Conservation (phyloP, 1,284 basidiomycete genomes). For the Ceratobasidium sp. region DNA sequence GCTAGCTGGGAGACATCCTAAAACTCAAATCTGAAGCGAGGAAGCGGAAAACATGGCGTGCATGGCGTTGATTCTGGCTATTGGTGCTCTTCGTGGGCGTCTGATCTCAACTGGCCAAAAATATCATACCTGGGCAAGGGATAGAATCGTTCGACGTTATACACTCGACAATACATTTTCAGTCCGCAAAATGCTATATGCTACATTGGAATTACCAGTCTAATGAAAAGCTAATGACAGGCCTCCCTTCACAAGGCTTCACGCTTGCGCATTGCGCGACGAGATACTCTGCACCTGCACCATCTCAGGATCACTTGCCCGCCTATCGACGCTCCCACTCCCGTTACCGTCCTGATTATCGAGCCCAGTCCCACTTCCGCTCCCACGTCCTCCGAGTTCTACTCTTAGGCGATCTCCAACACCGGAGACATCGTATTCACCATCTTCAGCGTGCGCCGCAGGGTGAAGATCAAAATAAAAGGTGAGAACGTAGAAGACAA, state of each 20-base stretch:
- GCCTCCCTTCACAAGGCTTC: neutral
- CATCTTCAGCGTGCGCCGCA: conserved; percentile 5
- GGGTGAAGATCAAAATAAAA: conserved; percentile 73
- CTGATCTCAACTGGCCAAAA: no score
- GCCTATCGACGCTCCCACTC: neutral
- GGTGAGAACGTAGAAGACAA: conserved; percentile 76
- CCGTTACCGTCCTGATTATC: neutral
- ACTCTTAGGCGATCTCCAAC: neutral
- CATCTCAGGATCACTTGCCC: conserved; percentile 16
- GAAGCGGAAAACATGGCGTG: no score
- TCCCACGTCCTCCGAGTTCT: neutral
- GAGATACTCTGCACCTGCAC: conserved; percentile 15
- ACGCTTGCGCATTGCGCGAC: neutral
- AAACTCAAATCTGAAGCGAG: no score
- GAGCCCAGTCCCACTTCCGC: neutral
- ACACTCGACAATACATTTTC: neutral
- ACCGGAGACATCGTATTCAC: conserved; percentile 36
- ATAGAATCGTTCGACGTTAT: no score
- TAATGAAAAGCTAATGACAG: no score
- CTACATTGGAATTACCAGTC: neutral
- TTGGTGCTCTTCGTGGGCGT: no score
- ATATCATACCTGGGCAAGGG: no score
- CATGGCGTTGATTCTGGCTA: no score
- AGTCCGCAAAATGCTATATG: neutral
- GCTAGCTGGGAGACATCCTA: no score